phyloP scores from a whole-genome alignment of 2,329 filamentous ascomycete species.

The Trichoderma sp. region DNA sequence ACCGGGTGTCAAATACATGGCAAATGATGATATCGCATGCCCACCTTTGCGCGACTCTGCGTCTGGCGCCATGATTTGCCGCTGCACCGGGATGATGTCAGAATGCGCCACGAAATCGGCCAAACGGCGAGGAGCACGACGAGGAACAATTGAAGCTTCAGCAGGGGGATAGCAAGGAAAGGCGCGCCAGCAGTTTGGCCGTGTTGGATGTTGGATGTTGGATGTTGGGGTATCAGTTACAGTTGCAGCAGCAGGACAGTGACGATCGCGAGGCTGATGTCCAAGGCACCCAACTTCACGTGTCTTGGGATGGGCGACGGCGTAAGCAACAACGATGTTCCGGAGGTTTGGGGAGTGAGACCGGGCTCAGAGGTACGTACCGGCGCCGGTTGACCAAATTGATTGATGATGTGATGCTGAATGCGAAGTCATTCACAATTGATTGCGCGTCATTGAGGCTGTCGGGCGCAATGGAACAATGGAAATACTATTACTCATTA shows the following conservation, averaged over 20 bases:
- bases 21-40: not conserved
- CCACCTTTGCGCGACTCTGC: slow-evolving; percentile 33
- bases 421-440: not conserved
- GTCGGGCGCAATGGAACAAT: not conserved
- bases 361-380: not conserved
- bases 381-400: not conserved
- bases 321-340: slow-evolving; percentile 16
- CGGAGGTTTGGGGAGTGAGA: not conserved
- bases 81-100: not conserved
- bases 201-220: not conserved
- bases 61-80: slow-evolving; percentile 23
- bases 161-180: too few relatives aligned
- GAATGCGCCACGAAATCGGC: not conserved
- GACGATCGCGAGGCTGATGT: slow-evolving; percentile 16
- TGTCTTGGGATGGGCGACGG: slow-evolving; percentile 2
- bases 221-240: not conserved
- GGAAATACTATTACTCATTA: not conserved
- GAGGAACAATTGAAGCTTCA: not conserved
- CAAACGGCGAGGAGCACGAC: not conserved
- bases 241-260: not conserved
- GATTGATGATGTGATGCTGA: not conserved
- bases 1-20: not conserved
- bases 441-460: not conserved
- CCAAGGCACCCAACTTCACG: slow-evolving; percentile 17
- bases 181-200: not conserved